Base-by-base conservation (phyloP, 2,329 filamentous ascomycete genomes). In the Thielaviopsis euricoi region DNA sequence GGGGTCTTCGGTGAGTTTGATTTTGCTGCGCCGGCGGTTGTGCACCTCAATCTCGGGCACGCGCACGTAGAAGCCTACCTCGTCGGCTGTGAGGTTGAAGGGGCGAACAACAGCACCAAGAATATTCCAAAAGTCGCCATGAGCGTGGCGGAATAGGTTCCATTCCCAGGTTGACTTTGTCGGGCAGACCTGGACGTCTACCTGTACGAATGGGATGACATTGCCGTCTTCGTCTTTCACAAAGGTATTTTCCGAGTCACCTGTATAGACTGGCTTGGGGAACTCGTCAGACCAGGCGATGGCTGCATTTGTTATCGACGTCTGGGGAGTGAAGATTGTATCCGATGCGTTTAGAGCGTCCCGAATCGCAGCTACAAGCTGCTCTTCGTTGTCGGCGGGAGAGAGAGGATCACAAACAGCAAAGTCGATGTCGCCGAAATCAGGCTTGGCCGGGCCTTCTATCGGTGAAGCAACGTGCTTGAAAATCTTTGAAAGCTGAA, bases 351-450 rank as follows among this genome's bases (percentile, higher is more conserved):
- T 58, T 15, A 70, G 64, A 3, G 82, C 64, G 1, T 64, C 62
- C 21, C 64, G 58, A 12, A 29, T 52, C 6, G 4, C 7, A 19
- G 17, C 43, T 6, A 21, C 43, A 26, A 26, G 43, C 1, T 43
- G 37, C 23, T 57, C 26, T 26, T 48, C 43, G 13, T 12, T 51
- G 3, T 4, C 25, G 13, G 10, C 2, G 0, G 6, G 9, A 50
- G 26, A 15, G 9, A 33, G 12, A 12, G 17, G 21, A 43, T 53
- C 25, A 63, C 58, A 23, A 64, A 87, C 75, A 1, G 89, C 68
- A 60, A 90, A 74, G 68, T 93, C 87, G 43, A 94, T 71, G 62
- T 93, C 88, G 21, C 87, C 88, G 64, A 81, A 77, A 63, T 82
- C 78, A 0, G 62, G 49, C 68, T 93, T 93, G 1, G 67, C 82